These are phyloP conservation scores for Penicillium sp. DNA, from an alignment of 2,329 filamentous ascomycete species.

Conservation along the genomic window DNA sequence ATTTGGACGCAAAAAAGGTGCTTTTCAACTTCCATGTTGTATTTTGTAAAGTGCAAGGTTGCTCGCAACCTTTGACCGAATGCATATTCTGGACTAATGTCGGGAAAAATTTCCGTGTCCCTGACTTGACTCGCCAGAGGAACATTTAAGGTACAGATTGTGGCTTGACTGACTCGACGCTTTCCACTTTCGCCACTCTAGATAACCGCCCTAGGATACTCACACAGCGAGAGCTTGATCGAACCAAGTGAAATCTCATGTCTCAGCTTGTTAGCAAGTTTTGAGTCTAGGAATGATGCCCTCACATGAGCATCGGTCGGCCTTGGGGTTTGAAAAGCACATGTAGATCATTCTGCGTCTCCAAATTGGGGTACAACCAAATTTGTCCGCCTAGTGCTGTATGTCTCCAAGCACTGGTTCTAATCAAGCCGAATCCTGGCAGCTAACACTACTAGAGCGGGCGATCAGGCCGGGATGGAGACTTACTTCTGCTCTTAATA, in stretches of 20 bases:
- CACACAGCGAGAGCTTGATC: neutral
- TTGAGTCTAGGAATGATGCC: neutral
- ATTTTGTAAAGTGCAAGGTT: too few relatives aligned
- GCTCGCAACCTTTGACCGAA: too few relatives aligned
- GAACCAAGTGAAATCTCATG: neutral
- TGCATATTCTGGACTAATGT: too few relatives aligned
- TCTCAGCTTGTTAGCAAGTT: neutral
- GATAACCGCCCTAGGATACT: neutral
- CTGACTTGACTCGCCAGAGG: too few relatives aligned
- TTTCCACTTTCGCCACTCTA: neutral
- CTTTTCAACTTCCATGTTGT: neutral
- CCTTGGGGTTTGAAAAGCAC: neutral
- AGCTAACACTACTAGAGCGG: neutral
- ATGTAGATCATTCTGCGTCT: neutral
- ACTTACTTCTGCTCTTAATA: slow-evolving; percentile 7
- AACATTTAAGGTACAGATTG: neutral
- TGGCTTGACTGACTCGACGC: neutral
- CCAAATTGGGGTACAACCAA: too few relatives aligned
- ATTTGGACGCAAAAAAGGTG: neutral
- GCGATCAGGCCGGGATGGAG: neutral
- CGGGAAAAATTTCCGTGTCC: too few relatives aligned
- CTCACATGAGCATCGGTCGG: neutral
- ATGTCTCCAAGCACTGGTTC: neutral
- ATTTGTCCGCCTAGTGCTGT: neutral
- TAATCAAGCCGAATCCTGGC: neutral